Percentiles rank a stretch among this genome's conserved stretches.
These are phyloP conservation scores for Pseudonitzschia multistriata DNA, from an alignment of 108 stramenopile species.

Conservation along the genomic window DNA sequence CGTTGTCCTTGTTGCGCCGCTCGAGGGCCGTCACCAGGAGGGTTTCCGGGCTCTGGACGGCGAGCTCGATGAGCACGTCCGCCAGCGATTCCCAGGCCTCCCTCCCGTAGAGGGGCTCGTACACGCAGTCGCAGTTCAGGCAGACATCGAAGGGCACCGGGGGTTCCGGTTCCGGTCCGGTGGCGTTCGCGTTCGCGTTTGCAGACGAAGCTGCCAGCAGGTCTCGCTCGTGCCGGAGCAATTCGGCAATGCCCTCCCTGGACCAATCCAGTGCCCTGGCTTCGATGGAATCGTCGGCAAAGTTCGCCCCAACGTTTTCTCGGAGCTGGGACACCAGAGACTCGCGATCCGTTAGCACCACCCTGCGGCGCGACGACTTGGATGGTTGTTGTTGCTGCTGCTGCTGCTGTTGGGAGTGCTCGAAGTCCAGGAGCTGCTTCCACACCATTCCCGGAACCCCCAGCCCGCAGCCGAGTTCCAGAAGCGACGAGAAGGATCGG, in stretches of 20 bases:
- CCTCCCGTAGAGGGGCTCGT: slow-evolving; percentile 81
- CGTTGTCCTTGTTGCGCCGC: slow-evolving; percentile 63
- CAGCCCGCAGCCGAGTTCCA: slow-evolving; percentile 84
- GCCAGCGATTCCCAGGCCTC: slow-evolving; percentile 63
- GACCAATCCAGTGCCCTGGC: slow-evolving; percentile 46
- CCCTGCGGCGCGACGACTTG: not conserved
- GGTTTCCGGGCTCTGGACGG: slow-evolving; percentile 48
- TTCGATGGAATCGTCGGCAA: slow-evolving; percentile 29
- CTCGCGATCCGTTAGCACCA: slow-evolving; percentile 70
- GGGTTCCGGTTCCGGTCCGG: slow-evolving; percentile 5
- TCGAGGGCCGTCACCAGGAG: slow-evolving; percentile 70
- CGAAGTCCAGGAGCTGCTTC: slow-evolving; percentile 28
- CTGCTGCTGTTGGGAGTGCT: not conserved
- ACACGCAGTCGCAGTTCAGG: slow-evolving; percentile 85
- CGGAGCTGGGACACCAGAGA: slow-evolving; percentile 63
- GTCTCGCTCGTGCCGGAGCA: slow-evolving; percentile 2
- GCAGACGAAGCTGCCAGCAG: slow-evolving; percentile 56
- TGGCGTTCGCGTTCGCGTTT: slow-evolving; percentile 77
- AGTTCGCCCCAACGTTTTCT: slow-evolving; percentile 52
- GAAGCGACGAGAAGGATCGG: slow-evolving; percentile 15
- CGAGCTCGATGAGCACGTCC: slow-evolving; percentile 60
- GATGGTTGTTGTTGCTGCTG: not conserved
- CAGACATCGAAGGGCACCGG: slow-evolving; percentile 65
- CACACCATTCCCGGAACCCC: slow-evolving; percentile 84
- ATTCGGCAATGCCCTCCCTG: slow-evolving; percentile 28